These are phyloP conservation scores for Mycena maculata DNA, from an alignment of 768 basidiomycete genomes.

Conservation along the genomic window DNA sequence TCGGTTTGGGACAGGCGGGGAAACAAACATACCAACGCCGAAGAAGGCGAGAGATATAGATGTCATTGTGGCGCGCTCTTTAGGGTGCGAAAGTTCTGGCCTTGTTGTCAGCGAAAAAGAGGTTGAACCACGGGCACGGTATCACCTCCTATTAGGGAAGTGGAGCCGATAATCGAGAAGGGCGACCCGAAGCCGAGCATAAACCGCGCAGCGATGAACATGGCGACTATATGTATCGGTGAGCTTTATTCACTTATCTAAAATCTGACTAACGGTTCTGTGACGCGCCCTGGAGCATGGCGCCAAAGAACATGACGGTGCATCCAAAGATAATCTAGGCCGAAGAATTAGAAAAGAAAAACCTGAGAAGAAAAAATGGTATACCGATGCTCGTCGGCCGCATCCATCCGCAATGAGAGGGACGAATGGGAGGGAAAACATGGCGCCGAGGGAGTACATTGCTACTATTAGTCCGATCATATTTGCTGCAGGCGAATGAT, in stretches of 20 bases:
- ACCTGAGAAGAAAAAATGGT: not conserved
- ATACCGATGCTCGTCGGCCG: conserved; percentile 15
- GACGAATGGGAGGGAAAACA: conserved; percentile 4
- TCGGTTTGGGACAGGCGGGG: not conserved
- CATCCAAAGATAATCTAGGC: conserved; percentile 14
- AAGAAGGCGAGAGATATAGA: conserved; percentile 13
- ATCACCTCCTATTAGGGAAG: conserved; percentile 14
- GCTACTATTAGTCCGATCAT: conserved; percentile 18
- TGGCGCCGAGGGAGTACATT: conserved; percentile 17
- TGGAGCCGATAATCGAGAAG: conserved; percentile 10
- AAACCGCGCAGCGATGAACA: conserved; percentile 19
- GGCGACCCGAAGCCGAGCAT: conserved; percentile 17
- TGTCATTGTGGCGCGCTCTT: conserved; percentile 16
- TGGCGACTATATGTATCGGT: not conserved
- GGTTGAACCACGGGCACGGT: not conserved
- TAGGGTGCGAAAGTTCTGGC: conserved; percentile 17
- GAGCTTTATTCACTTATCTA: not conserved
- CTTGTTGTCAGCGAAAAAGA: not conserved
- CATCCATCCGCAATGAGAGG: conserved; percentile 8
- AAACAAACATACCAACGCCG: conserved; percentile 1
- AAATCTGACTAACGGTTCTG: conserved; percentile 11
- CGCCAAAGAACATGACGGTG: conserved; percentile 10
- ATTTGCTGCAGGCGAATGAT: conserved; percentile 2
- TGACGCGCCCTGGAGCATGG: conserved; percentile 3
- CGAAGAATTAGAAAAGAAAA: not conserved